Base-by-base conservation (phyloP, 768 basidiomycete species). In the Termitomyces sp. region DNA sequence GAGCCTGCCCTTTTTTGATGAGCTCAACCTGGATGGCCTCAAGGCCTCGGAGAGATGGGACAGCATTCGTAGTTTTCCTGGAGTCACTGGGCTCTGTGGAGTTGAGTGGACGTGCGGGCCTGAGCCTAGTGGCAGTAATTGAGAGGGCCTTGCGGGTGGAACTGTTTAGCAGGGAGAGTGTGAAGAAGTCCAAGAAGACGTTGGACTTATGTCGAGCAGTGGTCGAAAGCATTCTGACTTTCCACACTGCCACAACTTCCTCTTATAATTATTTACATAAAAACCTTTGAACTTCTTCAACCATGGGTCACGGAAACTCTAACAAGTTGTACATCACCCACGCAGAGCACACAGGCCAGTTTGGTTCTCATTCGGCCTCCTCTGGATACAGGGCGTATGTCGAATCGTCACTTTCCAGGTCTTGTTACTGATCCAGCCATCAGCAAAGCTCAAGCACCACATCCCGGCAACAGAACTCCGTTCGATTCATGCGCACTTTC, bases 401-500 rank as follows among this genome's bases (percentile, higher is more conserved):
- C 16, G 50, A 50, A 53, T 42, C 55, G 45, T 52, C 18, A 34
- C 54, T 48, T 40, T 60, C n/a, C 14, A 50, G 27, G 37, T 54
- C 40, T 44, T 53, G 61, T 48, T 22, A 61, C 65, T 53, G 62
- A 44, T 64, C 32, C 12, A 46, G 18, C 60, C n/a, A 53, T 27
- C 64, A 91, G 88, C 50, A 91, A 91, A 68, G 77, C 77, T 27
- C 83, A 90, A 69, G 86, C 81, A 37, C 82, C 84, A 0, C 84
- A 85, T 68, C 82, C 86, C 37, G 84, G 79, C 61, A 77, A 82
- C 39, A 76, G 78, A 44, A 91, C 89, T 0, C 91, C 92, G 30
- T 94, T 92, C 67, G 95, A 97, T 74, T 96, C 89, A 62, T 98
- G 95, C 63, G 86, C 93, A 0, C 82, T 97, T 34, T 93, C 93